Conservation (phyloP, 352 stramenopile genomes). For the Phytophthora brassicae region DNA sequence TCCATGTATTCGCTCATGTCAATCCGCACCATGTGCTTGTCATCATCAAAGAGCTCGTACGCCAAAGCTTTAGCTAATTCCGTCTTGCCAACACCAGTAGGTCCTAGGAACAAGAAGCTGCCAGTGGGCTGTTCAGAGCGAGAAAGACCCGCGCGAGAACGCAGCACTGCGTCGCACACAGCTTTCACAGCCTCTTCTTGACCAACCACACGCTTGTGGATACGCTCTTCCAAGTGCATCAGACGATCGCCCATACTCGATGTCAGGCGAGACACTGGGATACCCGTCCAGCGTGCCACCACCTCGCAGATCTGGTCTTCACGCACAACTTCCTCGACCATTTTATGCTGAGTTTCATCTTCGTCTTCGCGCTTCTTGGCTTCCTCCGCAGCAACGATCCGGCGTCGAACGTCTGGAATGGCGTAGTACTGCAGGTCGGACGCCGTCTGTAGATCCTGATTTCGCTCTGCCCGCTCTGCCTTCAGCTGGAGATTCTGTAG, state of each 20-base stretch:
- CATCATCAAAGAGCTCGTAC: conserved; percentile 94
- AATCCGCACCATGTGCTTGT: conserved; percentile 95
- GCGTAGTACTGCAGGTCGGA: conserved; percentile 96
- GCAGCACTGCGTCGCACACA: conserved; percentile 91
- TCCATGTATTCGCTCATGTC: conserved; percentile 99
- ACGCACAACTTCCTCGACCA: conserved; percentile 87
- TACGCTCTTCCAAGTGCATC: conserved; percentile 77
- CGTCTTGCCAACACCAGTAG: conserved; percentile 96
- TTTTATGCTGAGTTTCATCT: conserved; percentile 53
- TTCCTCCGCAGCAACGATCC: conserved; percentile 78
- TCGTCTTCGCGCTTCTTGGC: conserved; percentile 71
- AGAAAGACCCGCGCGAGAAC: conserved; percentile 91
- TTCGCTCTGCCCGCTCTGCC: conserved; percentile 92
- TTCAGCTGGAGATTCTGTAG: conserved; percentile 92
- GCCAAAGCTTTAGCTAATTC: conserved; percentile 95
- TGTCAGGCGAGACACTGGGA: conserved; percentile 85
- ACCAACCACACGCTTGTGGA: conserved; percentile 93
- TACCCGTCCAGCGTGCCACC: conserved; percentile 89
- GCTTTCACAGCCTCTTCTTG: conserved; percentile 93
- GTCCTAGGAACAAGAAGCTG: conserved; percentile 96
- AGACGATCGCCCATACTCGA: conserved; percentile 78
- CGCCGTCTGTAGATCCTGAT: conserved; percentile 94
- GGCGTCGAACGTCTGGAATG: conserved; percentile 92
- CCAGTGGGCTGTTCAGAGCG: conserved; percentile 89
- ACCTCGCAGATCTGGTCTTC: conserved; percentile 90